Evolutionary conservation across 768 basidiomycete species (phyloP).

Genomic region (Amanita pallidorosea): DNA sequence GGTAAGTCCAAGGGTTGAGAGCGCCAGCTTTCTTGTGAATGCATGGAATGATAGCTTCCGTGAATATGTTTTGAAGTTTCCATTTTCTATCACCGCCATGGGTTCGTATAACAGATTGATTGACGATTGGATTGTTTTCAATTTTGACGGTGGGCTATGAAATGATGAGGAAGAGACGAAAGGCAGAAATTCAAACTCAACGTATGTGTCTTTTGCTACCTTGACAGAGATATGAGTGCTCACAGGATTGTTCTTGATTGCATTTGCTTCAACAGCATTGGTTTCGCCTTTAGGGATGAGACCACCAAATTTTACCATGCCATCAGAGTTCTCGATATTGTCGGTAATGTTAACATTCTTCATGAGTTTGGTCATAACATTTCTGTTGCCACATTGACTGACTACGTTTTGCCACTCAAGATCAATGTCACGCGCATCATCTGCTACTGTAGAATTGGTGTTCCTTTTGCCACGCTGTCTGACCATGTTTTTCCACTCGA

Average conservation of each 20-base stretch:
- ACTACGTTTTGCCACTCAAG: no score
- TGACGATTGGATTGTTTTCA: background rate
- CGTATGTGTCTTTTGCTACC: background rate
- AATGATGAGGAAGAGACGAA: background rate
- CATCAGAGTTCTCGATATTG: background rate
- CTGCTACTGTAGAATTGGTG: no score
- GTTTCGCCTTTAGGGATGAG: background rate
- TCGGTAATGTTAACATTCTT: background rate
- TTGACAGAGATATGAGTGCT: background rate
- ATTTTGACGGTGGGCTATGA: background rate
- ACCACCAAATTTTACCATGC: background rate
- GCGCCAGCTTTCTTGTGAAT: background rate
- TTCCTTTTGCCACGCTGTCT: no score
- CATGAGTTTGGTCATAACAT: background rate
- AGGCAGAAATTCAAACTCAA: background rate
- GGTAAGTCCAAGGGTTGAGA: background rate
- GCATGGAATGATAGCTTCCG: background rate
- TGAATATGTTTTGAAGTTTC: background rate
- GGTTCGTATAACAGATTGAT: no score
- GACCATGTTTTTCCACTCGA: no score
- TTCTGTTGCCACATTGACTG: no score
- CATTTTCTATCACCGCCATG: background rate
- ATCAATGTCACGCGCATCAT: no score
- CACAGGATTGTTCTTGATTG: background rate
- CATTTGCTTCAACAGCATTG: background rate